These are phyloP conservation scores for Keithomyces neogunnii DNA, from an alignment of 2,329 filamentous ascomycete species.

Conservation along the genomic window DNA sequence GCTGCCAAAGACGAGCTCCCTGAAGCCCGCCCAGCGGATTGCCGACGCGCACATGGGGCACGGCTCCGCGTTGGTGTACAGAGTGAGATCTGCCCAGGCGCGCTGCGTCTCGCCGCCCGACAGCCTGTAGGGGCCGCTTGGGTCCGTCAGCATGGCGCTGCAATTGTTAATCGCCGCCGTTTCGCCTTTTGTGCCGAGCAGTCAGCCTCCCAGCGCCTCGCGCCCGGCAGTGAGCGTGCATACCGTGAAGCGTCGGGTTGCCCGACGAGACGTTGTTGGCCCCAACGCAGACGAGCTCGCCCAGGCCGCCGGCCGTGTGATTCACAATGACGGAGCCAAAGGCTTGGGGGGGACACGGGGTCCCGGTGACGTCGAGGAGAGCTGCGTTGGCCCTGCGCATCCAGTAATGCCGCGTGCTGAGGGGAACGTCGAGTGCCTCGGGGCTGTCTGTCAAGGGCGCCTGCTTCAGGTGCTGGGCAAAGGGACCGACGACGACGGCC, in stretches of 20 bases:
- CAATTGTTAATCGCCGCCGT: slow-evolving; percentile 48
- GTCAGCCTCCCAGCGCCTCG: neutral
- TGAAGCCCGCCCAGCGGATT: slow-evolving; percentile 47
- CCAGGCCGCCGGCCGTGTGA: slow-evolving; percentile 34
- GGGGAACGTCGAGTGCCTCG: slow-evolving; percentile 19
- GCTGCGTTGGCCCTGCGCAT: slow-evolving; percentile 42
- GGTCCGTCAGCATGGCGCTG: slow-evolving; percentile 36
- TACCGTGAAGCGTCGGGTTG: slow-evolving; percentile 46
- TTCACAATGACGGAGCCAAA: slow-evolving; percentile 49
- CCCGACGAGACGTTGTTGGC: slow-evolving; percentile 38
- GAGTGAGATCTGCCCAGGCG: slow-evolving; percentile 37
- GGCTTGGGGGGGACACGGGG: slow-evolving; percentile 42
- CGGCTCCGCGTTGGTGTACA: slow-evolving; percentile 50
- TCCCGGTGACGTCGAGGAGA: slow-evolving; percentile 21
- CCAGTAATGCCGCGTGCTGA: slow-evolving; percentile 36
- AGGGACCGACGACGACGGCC: neutral
- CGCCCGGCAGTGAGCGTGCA: slow-evolving; percentile 9
- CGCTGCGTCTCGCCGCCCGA: slow-evolving; percentile 28
- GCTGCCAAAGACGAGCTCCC: slow-evolving; percentile 46
- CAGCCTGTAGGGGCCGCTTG: slow-evolving; percentile 34
- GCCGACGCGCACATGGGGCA: slow-evolving; percentile 51
- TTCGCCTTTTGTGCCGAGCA: slow-evolving; percentile 27
- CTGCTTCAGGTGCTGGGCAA: neutral
- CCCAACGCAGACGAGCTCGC: slow-evolving; percentile 40
- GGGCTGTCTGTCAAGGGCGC: neutral